These are phyloP conservation scores for Lumnitzera racemosa DNA, from an alignment of 345 rosid species.

Conservation along the genomic window DNA sequence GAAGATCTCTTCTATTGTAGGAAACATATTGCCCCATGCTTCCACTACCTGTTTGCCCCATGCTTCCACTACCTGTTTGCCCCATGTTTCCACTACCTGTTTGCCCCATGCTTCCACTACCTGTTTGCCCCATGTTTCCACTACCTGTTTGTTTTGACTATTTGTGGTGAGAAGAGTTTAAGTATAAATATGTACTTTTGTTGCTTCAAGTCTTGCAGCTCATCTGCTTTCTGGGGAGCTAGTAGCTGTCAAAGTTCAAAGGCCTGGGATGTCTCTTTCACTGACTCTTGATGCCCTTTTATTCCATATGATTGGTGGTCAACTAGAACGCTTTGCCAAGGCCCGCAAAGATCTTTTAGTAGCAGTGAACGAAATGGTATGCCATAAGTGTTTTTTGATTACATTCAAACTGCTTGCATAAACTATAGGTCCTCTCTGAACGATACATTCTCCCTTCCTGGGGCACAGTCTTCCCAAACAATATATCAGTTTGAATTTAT, in stretches of 20 bases:
- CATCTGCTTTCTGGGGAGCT: constrained; percentile 95
- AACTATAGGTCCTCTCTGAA: not conserved
- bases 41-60: not conserved
- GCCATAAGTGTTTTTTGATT: constrained; percentile 14
- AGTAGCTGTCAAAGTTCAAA: constrained; percentile 96
- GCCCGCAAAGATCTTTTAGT: constrained; percentile 85
- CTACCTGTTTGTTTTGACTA: not conserved
- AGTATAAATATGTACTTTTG: constrained; percentile 7
- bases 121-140: not conserved
- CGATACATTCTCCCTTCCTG: not conserved
- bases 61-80: not conserved
- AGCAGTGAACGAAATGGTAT: constrained; percentile 88
- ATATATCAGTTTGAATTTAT: too few species aligned
- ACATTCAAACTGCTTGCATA: not conserved
- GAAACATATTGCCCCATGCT: not conserved
- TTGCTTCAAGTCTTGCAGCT: constrained; percentile 70
- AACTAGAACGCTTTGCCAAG: constrained; percentile 81
- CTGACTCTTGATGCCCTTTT: constrained; percentile 94
- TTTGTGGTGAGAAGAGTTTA: not conserved
- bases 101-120: not conserved
- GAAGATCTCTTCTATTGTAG: constrained; percentile 16
- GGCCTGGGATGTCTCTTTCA: constrained; percentile 76
- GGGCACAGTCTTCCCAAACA: too few species aligned
- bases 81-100: not conserved
- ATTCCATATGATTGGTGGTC: constrained; percentile 92